A percentile compares a stretch with the other conserved stretches of the same genome.
Conservation (phyloP, 306 rosid species). For the Malus fusca region DNA sequence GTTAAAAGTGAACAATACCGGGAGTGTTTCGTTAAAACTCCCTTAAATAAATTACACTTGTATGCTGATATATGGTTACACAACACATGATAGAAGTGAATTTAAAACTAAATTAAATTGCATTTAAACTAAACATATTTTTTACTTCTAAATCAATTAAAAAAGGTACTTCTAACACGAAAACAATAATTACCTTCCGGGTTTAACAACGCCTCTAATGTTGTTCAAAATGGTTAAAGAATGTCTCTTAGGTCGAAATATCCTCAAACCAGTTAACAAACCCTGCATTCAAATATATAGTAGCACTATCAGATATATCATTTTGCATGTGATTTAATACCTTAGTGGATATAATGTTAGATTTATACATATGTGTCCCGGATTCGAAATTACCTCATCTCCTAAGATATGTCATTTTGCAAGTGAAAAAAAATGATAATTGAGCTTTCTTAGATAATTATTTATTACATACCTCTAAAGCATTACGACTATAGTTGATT, state of each 20-base stretch:
- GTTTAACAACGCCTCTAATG: conserved; percentile 56
- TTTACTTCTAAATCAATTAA: background rate
- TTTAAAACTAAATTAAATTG: background rate
- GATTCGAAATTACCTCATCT: too few species aligned
- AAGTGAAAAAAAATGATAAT: too few species aligned
- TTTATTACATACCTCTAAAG: conserved; percentile 38
- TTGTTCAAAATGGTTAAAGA: conserved; percentile 53
- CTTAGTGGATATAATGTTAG: too few species aligned
- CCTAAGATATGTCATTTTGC: background rate
- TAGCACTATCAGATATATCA: background rate
- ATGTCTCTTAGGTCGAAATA: conserved; percentile 39
- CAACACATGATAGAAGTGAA: conserved; percentile 37
- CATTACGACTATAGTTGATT: conserved; percentile 32
- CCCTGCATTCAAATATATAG: conserved; percentile 28
- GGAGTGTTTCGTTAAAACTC: too few species aligned
- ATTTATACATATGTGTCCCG: too few species aligned
- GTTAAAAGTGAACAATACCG: too few species aligned
- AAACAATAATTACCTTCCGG: conserved; percentile 48
- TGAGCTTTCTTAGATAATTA: too few species aligned
- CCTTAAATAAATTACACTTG: background rate
- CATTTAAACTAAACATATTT: background rate
- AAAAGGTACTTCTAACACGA: background rate
- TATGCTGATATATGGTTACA: conserved; percentile 10
- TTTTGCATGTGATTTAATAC: background rate
- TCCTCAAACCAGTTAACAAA: conserved; percentile 34